These are phyloP conservation scores for Pseudogymnoascus pannorum DNA, from an alignment of 2,329 filamentous ascomycete species.

Conservation along the genomic window DNA sequence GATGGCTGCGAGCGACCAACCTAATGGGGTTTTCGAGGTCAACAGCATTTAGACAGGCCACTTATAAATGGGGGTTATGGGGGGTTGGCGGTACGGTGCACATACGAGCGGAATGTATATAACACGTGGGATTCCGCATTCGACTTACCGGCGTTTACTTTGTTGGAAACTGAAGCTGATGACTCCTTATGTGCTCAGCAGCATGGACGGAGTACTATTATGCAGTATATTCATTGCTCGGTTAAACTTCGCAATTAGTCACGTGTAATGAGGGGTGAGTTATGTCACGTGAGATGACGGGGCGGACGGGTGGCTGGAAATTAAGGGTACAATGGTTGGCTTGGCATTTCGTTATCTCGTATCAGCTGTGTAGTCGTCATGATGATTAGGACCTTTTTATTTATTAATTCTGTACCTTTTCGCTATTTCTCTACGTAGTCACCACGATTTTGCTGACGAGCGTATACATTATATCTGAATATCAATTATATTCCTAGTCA, in stretches of 20 bases:
- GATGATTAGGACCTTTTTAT: slow-evolving; percentile 1
- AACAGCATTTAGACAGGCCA: neutral
- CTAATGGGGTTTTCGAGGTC: neutral
- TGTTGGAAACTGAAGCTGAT: neutral
- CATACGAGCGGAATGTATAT: slow-evolving; percentile 5
- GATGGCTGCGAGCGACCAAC: neutral
- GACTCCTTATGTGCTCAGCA: neutral
- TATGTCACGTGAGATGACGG: neutral
- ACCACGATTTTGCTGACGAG: neutral
- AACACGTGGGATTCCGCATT: slow-evolving; percentile 7
- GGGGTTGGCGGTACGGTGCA: neutral
- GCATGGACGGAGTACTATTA: neutral
- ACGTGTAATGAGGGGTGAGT: neutral
- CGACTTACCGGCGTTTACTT: neutral
- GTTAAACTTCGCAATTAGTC: neutral
- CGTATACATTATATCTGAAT: neutral
- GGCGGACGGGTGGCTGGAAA: neutral
- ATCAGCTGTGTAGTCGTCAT: neutral
- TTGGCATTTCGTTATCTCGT: slow-evolving; percentile 6
- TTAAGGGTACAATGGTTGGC: neutral
- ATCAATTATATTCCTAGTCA: neutral
- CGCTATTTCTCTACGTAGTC: neutral
- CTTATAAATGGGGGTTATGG: neutral
- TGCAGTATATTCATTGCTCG: neutral
- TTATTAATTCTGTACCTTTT: neutral